Evolutionary conservation across 1,284 basidiomycete genomes (phyloP).

Genomic region (Agaricales sp.): DNA sequence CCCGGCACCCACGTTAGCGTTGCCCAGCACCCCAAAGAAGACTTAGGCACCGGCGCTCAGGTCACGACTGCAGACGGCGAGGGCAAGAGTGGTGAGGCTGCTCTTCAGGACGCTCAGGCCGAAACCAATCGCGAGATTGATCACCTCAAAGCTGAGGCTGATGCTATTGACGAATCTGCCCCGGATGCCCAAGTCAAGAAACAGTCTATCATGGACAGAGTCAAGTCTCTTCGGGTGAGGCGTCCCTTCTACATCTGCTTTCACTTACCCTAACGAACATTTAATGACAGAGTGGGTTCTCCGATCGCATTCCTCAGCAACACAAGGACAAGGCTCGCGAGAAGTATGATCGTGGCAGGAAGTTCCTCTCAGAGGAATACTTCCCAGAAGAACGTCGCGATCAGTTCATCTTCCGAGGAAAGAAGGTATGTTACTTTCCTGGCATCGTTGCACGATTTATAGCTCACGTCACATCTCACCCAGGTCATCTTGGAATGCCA

Average conservation of each 20-base stretch:
- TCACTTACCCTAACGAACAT: background rate
- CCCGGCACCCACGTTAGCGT: conserved; percentile 25
- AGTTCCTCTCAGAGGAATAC: conserved; percentile 69
- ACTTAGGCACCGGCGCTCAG: conserved; percentile 21
- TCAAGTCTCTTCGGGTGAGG: conserved; percentile 27
- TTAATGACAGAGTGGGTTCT: conserved; percentile 28
- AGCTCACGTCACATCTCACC: no score
- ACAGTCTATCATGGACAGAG: conserved; percentile 34
- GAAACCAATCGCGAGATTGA: conserved; percentile 2
- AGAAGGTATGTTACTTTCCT: conserved; percentile 46
- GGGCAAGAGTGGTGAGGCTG: conserved; percentile 14
- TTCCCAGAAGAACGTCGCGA: conserved; percentile 85
- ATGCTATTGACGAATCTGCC: conserved; percentile 17
- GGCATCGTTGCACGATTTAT: conserved; percentile 13
- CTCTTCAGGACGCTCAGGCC: conserved; percentile 1
- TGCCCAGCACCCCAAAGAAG: conserved; percentile 38
- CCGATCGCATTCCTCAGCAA: conserved; percentile 46
- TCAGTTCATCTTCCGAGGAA: conserved; percentile 70
- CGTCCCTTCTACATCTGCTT: conserved; percentile 1
- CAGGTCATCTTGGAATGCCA: conserved; percentile 90
- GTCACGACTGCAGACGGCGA: conserved; percentile 21
- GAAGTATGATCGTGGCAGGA: conserved; percentile 41
- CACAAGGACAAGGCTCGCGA: conserved; percentile 48
- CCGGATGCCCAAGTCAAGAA: conserved; percentile 41
- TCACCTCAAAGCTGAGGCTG: conserved; percentile 13